Base-by-base conservation (phyloP, 345 rosid species). In the Populus euphratica region DNA sequence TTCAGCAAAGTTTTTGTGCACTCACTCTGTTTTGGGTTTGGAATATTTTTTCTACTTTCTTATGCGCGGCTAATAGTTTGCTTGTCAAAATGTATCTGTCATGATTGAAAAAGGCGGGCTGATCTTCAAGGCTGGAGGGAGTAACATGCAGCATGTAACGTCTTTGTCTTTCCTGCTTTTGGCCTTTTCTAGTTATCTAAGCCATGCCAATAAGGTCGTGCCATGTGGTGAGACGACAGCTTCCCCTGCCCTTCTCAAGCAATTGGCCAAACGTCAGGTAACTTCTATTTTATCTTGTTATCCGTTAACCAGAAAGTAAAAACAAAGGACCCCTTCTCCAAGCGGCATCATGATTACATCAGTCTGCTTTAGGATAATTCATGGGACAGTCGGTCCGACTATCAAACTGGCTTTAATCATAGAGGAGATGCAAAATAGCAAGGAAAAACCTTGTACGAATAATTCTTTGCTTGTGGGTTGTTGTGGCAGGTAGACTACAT, bases 101-200 rank as follows among this genome's bases (percentile, higher is more conserved):
- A 20, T 11, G 2, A 18, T 41, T 8, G 72, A 0, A 59, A 79
- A 70, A 78, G 85, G 85, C 47, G 85, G 85, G 41, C 36, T 82
- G 74, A 82, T 82, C 64, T 82, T 82, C 73, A 82, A 82, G 76
- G 82, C 85, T 59, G 85, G 85, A 36, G 85, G 85, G 62, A 82
- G 85, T 78, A 82, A 82, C 81, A 82, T 82, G 85, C 85, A 82
- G 74, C 85, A 82, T 61, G 85, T 82, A 68, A 82, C 85, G 47
- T 82, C 85, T n/a, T 52, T 82, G 73, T 82, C 84, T 33, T 82
- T 82, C 77, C 79, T 82, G 25, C 79, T 82, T 43, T 68, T 82
- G 44, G 79, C 70, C 27, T 78, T 78, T 68, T 82, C 82, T 21
- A 78, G 78, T 67, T 82, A 82, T 70, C 82, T 82, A 18, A 82